Evolutionary conservation across 768 basidiomycete genomes (phyloP).

Genomic region (Hygrocybe coccinea): DNA sequence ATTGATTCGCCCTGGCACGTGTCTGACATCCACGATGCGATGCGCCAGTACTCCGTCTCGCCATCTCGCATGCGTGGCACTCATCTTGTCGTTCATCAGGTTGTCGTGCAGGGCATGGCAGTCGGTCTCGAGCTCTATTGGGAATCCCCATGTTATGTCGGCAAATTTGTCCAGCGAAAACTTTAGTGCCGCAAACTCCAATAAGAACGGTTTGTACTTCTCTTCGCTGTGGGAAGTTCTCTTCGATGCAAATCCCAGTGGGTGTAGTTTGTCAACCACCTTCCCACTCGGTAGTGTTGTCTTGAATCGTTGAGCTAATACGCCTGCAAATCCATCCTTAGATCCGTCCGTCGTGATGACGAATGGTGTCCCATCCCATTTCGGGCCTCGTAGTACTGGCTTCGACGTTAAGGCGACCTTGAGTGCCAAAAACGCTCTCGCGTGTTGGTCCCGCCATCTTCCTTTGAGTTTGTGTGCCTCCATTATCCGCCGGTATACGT

Average conservation of each 20-base stretch:
- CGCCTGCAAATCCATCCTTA: conserved; percentile 31
- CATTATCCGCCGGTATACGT: too few species aligned
- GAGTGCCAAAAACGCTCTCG: not conserved
- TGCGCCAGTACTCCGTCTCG: too few species aligned
- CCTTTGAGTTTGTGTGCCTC: too few species aligned
- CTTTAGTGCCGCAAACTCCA: conserved; percentile 37
- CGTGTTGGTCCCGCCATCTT: not conserved
- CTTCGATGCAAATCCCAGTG: conserved; percentile 34
- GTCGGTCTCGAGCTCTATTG: conserved; percentile 34
- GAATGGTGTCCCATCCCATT: conserved; percentile 30
- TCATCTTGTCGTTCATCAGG: conserved; percentile 13
- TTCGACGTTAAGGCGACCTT: conserved; percentile 1
- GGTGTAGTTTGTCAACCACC: conserved; percentile 7
- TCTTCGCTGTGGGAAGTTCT: conserved; percentile 28
- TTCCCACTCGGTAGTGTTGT: conserved; percentile 20
- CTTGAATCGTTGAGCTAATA: conserved; percentile 24
- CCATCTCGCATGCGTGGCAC: not conserved
- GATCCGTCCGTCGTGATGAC: conserved; percentile 36
- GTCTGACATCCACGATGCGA: too few species aligned
- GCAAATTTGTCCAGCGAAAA: conserved; percentile 25
- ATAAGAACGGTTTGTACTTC: conserved; percentile 30
- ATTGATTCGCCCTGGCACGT: too few species aligned
- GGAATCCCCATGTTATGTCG: conserved; percentile 26
- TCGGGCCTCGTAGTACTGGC: conserved; percentile 22
- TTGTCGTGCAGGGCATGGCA: conserved; percentile 33